Base-by-base conservation (phyloP, 345 rosid species). In the Citrus glauca region DNA sequence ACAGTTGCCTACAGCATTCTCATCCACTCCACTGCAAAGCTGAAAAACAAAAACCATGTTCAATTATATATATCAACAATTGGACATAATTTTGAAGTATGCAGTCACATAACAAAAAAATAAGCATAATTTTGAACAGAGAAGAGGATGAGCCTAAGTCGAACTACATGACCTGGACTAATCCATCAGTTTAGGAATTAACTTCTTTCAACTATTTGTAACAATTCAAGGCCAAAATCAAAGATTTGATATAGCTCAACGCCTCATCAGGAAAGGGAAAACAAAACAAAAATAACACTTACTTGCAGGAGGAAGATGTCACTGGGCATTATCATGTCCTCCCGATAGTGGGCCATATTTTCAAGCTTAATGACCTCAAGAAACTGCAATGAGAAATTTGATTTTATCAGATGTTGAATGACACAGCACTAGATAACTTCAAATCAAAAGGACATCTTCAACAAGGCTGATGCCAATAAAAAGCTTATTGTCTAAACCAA, bases 301-400 rank as follows among this genome's bases (percentile, higher is more conserved):
- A 94, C 99, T 90, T 96, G 99, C 81, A 96, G 74, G 74, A 94
- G 93, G 89, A 96, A 96, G 85, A 96, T 91, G 84, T 96, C 99
- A 32, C 88, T 88, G 2, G 97, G 97, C 90, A 92, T 88, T 48
- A 92, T 80, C 88, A 92, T 89, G 76, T 96, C 97, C 10, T 96
- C 97, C 66, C 86, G 91, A 87, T 92, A 94, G 81, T 92, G 95
- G 66, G 91, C 87, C 78, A 89, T 85, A 76, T 90, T 90, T 85
- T 94, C 99, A 57, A 96, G 90, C 86, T 94, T 96, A 71, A 96
- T 88, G 50, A 96, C 97, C 88, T 96, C 99, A 92, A 96, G 84
- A 76, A 94, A 93, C 99, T 96, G 84, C 32, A 37, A 55, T 40
- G 50, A 32, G 33, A 53, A 73, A 38, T 53, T 37, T 50, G 6